A percentile compares a stretch with the other conserved stretches of the same genome.
phyloP scores from a whole-genome alignment of 1,139 yeast species.

The Pichia sp. region DNA sequence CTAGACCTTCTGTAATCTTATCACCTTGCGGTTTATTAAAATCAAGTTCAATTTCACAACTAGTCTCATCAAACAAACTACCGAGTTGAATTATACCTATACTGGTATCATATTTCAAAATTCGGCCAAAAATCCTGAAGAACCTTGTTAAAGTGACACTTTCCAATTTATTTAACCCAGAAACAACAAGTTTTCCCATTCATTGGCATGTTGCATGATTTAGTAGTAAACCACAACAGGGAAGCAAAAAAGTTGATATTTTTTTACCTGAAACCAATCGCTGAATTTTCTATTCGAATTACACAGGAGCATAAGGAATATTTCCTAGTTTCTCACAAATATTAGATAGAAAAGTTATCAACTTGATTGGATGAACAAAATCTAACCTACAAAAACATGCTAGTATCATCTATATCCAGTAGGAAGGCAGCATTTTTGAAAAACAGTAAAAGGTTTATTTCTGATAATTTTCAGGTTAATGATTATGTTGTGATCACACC shows the following conservation, averaged over 20 bases:
- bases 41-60: conserved; percentile 8
- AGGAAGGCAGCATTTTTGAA: background rate
- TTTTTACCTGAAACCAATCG: background rate
- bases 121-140: conserved; percentile 27
- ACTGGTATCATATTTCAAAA: conserved; percentile 23
- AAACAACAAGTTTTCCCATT: conserved; percentile 25
- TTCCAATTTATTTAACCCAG: conserved; percentile 1
- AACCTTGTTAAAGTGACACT: background rate
- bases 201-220: background rate
- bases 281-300: background rate
- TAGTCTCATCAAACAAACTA: conserved; percentile 9
- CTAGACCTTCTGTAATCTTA: conserved; percentile 4
- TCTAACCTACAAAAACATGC: background rate
- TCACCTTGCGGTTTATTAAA: background rate
- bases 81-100: conserved; percentile 15
- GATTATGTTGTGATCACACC: conserved; percentile 29
- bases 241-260: background rate
- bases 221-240: no score
- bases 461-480: conserved; percentile 19
- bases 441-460: conserved; percentile 2
- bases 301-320: no score
- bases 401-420: background rate
- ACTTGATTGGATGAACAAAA: no score
- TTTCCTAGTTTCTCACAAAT: no score
- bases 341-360: no score